Base-by-base conservation (phyloP, 768 basidiomycete genomes). In the Guyanaporus albipodus region DNA sequence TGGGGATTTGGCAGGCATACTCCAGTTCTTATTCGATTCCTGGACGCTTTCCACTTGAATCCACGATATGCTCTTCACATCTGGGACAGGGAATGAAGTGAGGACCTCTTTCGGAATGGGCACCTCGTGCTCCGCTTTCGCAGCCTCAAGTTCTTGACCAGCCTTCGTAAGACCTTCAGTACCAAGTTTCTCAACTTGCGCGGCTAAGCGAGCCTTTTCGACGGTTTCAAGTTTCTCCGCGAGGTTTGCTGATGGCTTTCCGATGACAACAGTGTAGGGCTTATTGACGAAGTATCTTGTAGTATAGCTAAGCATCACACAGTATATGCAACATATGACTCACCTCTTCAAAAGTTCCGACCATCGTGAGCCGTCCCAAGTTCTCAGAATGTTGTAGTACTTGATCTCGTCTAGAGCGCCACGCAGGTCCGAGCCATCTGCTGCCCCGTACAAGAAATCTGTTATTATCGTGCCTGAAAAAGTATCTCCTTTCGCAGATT, bases 1-100 rank as follows among this genome's bases (percentile, higher is more conserved):
- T 4, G 61, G 51, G 12, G 63, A 44, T 10, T 52, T 50, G 37
- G 65, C 56, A 38, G 63, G 27, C 18, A 56, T 53, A 21, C 62
- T 60, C 38, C 79, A 70, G 12, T 78, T 78, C 32, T 62, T 66
- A 32, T 82, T 83, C 18, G 68, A 67, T 61, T 91, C 84, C 63
- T 87, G 85, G 29, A 71, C 63, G 23, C 74, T 84, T 55, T 82
- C 72, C 4, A 84, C 81, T 3, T 87, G 83, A 46, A 98, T 92
- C 91, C 94, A 98, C 7, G 86, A 82, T 55, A 99, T 94, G 48
- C 79, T 86, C 62, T 85, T 85, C 31, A 95, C 90, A 56, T 88
- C 80, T 0, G 94, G 95, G 22, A 97, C 82, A n/a, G 85, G 86
- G 75, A 98, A 98, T 12, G 77, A 73, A 2, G 82, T 85, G 27